Evolutionary conservation across 306 rosid species (phyloP).

Genomic region (Rosa rugosa): DNA sequence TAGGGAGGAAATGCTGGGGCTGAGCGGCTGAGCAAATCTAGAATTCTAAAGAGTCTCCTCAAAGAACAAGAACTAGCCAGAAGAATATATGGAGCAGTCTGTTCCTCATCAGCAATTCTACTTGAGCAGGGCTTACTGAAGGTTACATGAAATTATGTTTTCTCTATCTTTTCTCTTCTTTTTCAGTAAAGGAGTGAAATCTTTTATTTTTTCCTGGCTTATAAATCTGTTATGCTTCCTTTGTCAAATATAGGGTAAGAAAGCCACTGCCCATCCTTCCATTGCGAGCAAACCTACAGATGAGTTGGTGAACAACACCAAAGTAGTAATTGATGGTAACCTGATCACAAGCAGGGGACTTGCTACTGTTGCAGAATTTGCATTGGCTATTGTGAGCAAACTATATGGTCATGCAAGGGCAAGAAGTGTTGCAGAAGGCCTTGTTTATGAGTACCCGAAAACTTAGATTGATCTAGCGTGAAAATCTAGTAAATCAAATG

Average conservation of each 20-base stretch:
- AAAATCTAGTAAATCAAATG: conserved; percentile 15
- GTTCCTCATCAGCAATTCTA: conserved; percentile 68
- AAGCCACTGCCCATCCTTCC: conserved; percentile 55
- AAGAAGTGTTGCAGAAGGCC: conserved; percentile 95
- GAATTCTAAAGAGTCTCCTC: conserved; percentile 71
- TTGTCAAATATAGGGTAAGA: conserved; percentile 60
- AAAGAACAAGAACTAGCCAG: conserved; percentile 71
- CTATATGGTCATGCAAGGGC: conserved; percentile 83
- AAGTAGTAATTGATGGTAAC: conserved; percentile 85
- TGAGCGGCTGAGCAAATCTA: conserved; percentile 68
- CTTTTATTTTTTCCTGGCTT: neutral
- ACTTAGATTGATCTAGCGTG: conserved; percentile 34
- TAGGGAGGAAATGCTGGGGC: conserved; percentile 71
- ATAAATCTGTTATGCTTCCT: conserved; percentile 11
- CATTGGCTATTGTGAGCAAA: conserved; percentile 78
- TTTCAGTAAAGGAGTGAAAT: neutral
- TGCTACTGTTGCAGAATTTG: conserved; percentile 61
- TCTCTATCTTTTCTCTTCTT: conserved; percentile 19
- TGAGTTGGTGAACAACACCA: conserved; percentile 48
- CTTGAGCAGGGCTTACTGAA: conserved; percentile 77
- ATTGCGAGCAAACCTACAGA: conserved; percentile 33
- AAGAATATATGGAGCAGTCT: conserved; percentile 71
- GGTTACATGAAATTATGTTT: conserved; percentile 41
- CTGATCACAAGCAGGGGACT: conserved; percentile 82
- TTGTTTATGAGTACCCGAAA: conserved; percentile 71